phyloP scores from a whole-genome alignment of 2,329 filamentous ascomycete species.

The Talaromyces sp. region DNA sequence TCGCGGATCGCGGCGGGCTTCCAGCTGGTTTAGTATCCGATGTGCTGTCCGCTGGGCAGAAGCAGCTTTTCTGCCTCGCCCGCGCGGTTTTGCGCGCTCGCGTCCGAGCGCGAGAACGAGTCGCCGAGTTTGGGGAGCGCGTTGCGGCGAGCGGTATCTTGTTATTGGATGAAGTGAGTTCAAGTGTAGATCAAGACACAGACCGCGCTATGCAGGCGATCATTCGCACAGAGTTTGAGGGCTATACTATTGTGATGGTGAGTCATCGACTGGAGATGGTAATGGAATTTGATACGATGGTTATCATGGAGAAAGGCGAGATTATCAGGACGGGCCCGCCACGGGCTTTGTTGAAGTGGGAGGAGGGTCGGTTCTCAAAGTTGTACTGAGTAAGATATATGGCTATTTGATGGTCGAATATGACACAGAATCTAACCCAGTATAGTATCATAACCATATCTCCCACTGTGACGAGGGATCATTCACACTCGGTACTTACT shows the following conservation, averaged over 20 bases:
- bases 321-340: not conserved
- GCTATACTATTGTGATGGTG: conserved; percentile 29
- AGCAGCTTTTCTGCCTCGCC: conserved; percentile 20
- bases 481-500: no score
- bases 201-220: not conserved
- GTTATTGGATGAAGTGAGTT: conserved; percentile 8
- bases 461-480: no score
- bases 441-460: no score
- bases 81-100: conserved; percentile 15
- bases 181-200: conserved; percentile 3
- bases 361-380: conserved; percentile 11
- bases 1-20: conserved; percentile 1
- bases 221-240: conserved; percentile 25
- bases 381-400: not conserved
- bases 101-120: not conserved
- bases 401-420: no score
- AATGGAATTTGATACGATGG: conserved; percentile 29
- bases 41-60: conserved; percentile 18
- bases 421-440: no score
- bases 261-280: conserved; percentile 29
- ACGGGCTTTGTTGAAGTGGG: not conserved
- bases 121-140: not conserved
- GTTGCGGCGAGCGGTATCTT: not conserved
- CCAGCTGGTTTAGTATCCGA: not conserved
- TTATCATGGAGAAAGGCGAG: conserved; percentile 24